These are phyloP conservation scores for Cyclanthera cordifolia DNA, from an alignment of 306 rosid genomes.

Conservation along the genomic window DNA sequence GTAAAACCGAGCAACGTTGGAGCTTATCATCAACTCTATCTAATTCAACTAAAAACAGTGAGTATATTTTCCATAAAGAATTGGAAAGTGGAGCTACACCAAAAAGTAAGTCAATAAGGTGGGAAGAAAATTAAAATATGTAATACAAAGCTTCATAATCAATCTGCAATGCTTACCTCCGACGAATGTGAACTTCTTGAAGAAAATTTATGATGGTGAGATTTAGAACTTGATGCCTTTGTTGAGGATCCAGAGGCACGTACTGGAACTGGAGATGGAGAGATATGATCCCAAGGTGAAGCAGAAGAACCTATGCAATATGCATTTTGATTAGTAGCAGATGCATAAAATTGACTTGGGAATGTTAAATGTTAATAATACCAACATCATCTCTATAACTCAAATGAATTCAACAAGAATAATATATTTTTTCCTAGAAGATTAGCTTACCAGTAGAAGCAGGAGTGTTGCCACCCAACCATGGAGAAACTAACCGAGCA, in stretches of 20 bases:
- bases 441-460: slow-evolving; percentile 43
- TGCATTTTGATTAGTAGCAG: slow-evolving; percentile 12
- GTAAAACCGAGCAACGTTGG: too few relatives aligned
- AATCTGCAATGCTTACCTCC: slow-evolving; percentile 36
- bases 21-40: too few relatives aligned
- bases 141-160: neutral
- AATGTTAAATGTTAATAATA: neutral
- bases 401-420: slow-evolving; percentile 3
- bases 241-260: slow-evolving; percentile 80
- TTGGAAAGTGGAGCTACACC: neutral
- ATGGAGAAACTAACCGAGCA: slow-evolving; percentile 88
- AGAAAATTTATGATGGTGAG: slow-evolving; percentile 45
- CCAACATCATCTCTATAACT: slow-evolving; percentile 10
- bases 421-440: slow-evolving; percentile 5
- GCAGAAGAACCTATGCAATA: slow-evolving; percentile 40
- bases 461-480: slow-evolving; percentile 80
- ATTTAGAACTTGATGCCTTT: slow-evolving; percentile 55
- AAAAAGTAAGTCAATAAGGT: neutral
- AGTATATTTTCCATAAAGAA: neutral
- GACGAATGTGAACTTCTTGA: slow-evolving; percentile 31
- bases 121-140: neutral
- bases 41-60: neutral
- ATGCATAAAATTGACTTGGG: neutral
- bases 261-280: slow-evolving; percentile 88
- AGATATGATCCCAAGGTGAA: slow-evolving; percentile 91